Conservation (phyloP, 768 basidiomycete genomes). For the Boletus eberwhitei region DNA sequence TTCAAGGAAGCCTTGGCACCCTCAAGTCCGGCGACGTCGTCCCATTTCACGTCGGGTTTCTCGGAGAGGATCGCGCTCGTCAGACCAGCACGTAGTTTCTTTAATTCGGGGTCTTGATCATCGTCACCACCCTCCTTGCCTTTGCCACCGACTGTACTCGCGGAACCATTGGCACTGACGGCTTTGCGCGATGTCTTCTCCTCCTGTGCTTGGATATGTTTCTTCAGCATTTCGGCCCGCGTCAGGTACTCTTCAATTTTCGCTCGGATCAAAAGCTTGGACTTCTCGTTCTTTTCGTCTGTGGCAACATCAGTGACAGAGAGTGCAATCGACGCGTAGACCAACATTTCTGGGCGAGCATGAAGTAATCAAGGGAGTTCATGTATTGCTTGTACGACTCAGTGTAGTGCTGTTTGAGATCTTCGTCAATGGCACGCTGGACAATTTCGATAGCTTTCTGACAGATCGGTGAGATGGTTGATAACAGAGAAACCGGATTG, state of each 20-base stretch:
- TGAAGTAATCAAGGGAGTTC: slow-evolving; percentile 96
- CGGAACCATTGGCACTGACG: slow-evolving; percentile 47
- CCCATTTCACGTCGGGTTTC: slow-evolving; percentile 96
- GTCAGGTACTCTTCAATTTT: slow-evolving; percentile 92
- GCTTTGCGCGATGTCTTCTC: slow-evolving; percentile 54
- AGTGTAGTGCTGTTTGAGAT: slow-evolving; percentile 87
- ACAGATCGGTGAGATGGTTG: slow-evolving; percentile 16
- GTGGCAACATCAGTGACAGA: slow-evolving; percentile 2
- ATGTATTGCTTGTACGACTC: slow-evolving; percentile 95
- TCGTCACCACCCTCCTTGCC: slow-evolving; percentile 53
- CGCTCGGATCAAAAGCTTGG: slow-evolving; percentile 76
- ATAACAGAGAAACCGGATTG: neutral
- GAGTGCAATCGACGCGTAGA: neutral
- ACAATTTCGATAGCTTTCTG: slow-evolving; percentile 88
- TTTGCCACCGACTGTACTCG: slow-evolving; percentile 41
- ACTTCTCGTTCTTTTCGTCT: slow-evolving; percentile 91
- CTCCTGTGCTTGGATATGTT: slow-evolving; percentile 62
- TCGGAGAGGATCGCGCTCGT: slow-evolving; percentile 87
- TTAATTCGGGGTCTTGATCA: slow-evolving; percentile 85
- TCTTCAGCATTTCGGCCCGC: slow-evolving; percentile 89
- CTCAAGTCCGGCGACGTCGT: slow-evolving; percentile 96
- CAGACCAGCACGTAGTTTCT: slow-evolving; percentile 93
- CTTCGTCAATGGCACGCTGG: slow-evolving; percentile 89
- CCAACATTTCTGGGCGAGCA: slow-evolving; percentile 91
- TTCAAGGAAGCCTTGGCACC: slow-evolving; percentile 94